Evolutionary conservation across 208 protist species (phyloP).

Genomic region (Leishmania tropica): DNA sequence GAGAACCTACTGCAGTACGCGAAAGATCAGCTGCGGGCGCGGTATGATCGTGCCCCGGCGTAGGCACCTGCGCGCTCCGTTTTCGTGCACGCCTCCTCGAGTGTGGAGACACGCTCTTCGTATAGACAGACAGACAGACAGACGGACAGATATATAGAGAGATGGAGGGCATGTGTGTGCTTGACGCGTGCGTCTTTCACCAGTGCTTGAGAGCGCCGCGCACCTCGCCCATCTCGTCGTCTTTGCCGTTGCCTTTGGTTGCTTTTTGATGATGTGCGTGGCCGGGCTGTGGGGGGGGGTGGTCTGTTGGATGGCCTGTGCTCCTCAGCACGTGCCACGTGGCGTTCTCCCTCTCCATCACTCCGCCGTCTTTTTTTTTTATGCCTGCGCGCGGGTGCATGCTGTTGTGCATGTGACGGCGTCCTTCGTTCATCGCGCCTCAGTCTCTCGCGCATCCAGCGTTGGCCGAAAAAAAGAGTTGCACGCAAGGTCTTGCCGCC

Average conservation of each 20-base stretch:
- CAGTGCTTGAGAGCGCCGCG: neutral
- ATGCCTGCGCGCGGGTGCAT: neutral
- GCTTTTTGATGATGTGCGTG: neutral
- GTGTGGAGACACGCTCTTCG: neutral
- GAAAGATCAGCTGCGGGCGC: slow-evolving; percentile 45
- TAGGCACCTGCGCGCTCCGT: neutral
- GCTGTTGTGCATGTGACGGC: neutral
- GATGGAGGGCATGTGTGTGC: neutral
- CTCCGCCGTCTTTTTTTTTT: neutral
- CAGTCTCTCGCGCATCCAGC: no score
- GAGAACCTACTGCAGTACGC: slow-evolving; percentile 54
- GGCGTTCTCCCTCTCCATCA: neutral
- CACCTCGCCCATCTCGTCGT: neutral
- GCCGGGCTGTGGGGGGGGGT: neutral
- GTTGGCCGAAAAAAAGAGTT: no score
- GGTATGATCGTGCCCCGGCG: slow-evolving; percentile 43
- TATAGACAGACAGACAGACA: slow-evolving; percentile 4
- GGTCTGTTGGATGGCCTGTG: neutral
- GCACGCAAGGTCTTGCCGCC: no score
- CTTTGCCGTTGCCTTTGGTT: neutral
- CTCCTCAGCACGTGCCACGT: neutral
- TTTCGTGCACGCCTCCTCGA: neutral
- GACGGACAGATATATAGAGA: neutral
- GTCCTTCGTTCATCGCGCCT: neutral
- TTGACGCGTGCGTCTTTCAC: neutral